Evolutionary conservation across 1,139 yeast species (phyloP).

Genomic region (Nematodospora anomalae): DNA sequence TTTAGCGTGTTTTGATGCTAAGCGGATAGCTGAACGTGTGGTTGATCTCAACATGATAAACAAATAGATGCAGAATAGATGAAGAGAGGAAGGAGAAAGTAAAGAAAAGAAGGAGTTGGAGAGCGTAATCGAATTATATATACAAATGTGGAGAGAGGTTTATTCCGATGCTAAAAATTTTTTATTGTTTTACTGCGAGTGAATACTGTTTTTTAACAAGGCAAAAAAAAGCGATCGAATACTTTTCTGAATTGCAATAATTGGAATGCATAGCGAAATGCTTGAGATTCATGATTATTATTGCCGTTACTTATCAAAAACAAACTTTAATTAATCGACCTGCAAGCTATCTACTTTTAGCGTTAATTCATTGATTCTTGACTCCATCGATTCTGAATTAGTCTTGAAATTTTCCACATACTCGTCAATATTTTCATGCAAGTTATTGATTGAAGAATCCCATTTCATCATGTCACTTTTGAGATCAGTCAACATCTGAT

Average conservation of each 20-base stretch:
- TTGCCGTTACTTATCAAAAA: conserved; percentile 1
- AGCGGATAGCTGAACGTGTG: conserved; percentile 22
- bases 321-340: conserved; percentile 1
- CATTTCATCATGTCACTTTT: conserved; percentile 38
- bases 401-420: conserved; percentile 16
- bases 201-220: neutral
- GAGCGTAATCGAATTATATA: neutral
- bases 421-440: conserved; percentile 39
- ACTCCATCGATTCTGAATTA: conserved; percentile 16
- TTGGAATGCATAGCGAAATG: conserved; percentile 2
- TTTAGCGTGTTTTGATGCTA: conserved; percentile 18
- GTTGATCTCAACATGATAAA: conserved; percentile 29
- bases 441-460: conserved; percentile 36
- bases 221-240: neutral
- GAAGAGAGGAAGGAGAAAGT: neutral
- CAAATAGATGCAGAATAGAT: conserved; percentile 1
- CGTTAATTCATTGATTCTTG: conserved; percentile 16
- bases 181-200: no score
- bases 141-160: neutral
- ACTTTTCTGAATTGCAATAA: conserved; percentile 1
- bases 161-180: neutral
- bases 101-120: conserved; percentile 1
- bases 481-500: conserved; percentile 33
- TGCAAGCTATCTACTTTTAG: conserved; percentile 9
- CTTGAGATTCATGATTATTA: neutral